Conservation (phyloP, 208 protist genomes). For the Kentomonas sorsogonicus region DNA sequence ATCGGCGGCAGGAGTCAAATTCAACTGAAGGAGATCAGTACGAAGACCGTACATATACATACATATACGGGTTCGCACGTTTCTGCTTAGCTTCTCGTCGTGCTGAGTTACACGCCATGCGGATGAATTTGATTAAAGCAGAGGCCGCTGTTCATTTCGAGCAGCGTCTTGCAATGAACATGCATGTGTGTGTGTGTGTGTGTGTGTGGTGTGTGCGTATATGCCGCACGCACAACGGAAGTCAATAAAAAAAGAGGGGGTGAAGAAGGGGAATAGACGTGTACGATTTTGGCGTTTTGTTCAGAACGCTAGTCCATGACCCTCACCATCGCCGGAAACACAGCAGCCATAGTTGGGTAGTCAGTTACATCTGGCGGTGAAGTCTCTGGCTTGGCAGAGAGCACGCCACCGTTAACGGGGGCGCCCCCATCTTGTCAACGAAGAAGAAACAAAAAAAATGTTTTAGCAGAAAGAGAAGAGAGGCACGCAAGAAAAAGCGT, state of each 20-base stretch:
- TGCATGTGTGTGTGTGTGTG: neutral
- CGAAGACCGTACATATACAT: neutral
- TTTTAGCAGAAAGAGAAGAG: slow-evolving; percentile 8
- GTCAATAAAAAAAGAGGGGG: slow-evolving; percentile 21
- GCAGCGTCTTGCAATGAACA: neutral
- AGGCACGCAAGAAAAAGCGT: slow-evolving; percentile 11
- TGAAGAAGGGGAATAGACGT: neutral
- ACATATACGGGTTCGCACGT: neutral
- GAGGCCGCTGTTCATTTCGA: too few species aligned
- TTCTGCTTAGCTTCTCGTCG: too few species aligned
- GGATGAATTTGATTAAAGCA: too few species aligned
- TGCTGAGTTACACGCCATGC: too few species aligned
- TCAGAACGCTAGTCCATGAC: too few species aligned
- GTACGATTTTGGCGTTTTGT: neutral
- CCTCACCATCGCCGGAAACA: too few species aligned
- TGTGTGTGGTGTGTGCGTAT: neutral
- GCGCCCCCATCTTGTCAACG: neutral
- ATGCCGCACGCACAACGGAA: neutral
- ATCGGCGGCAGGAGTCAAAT: neutral
- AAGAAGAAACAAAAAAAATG: neutral
- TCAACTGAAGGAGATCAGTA: neutral
- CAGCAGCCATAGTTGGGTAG: too few species aligned
- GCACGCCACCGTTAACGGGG: too few species aligned
- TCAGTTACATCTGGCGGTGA: too few species aligned
- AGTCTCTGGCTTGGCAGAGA: too few species aligned